Percentiles rank a stretch among this genome's conserved stretches.
Evolutionary conservation across 1,139 yeast species (phyloP).

Genomic region (Suhomyces wounanorum): DNA sequence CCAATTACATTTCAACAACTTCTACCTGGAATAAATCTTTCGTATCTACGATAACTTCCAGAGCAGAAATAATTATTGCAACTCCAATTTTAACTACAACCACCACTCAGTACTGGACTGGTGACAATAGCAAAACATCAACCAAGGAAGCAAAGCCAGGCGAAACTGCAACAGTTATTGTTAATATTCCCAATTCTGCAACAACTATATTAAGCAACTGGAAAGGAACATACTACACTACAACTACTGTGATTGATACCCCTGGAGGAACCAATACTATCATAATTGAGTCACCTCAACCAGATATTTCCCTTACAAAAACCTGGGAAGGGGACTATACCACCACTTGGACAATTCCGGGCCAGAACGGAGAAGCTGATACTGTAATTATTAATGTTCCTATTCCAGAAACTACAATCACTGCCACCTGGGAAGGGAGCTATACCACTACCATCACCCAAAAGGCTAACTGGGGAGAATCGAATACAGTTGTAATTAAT

Average conservation of each 20-base stretch:
- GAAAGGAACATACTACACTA: not conserved
- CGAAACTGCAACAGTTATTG: not conserved
- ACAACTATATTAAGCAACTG: not conserved
- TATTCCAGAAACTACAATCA: not conserved
- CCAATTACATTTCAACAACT: not conserved
- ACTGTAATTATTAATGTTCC: not conserved
- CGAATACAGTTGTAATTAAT: not conserved
- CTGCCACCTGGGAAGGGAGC: not conserved
- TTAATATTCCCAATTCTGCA: not conserved
- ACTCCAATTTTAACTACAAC: not conserved
- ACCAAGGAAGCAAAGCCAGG: not conserved
- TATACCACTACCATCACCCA: not conserved
- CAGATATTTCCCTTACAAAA: not conserved
- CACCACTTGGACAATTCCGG: not conserved
- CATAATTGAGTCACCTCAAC: not conserved
- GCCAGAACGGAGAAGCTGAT: not conserved
- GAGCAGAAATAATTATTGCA: not conserved
- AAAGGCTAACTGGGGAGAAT: not conserved
- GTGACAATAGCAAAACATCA: not conserved
- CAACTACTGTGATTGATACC: not conserved
- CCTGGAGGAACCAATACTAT: not conserved
- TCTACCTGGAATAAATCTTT: not conserved
- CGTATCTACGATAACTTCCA: not conserved
- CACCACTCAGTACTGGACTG: not conserved
- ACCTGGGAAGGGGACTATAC: not conserved